Base-by-base conservation (phyloP, 805 yeast genomes). In the Candida nanaspora region DNA sequence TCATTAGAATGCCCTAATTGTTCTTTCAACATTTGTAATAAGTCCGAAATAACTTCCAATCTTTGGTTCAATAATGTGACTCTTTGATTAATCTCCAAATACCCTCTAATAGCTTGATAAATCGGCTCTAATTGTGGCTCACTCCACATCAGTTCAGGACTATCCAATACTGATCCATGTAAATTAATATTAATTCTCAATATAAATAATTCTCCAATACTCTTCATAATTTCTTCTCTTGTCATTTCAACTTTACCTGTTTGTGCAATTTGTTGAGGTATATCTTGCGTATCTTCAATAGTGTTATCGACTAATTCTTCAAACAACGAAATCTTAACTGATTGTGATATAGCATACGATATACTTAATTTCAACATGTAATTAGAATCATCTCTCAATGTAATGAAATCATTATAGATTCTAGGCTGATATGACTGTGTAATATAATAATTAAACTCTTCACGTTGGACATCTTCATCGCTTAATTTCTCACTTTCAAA, bases 81-180 rank as follows among this genome's bases (percentile, higher is more conserved):
- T 37, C 98, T 69, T 63, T 91, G 98, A 57, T 89, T 89, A 51
- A 93, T 93, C 56, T 93, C 98, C 46, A 93, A 63, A 61, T 91
- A 91, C 1, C 97, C 96, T 59, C 98, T 77, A 2, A 95, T 88
- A 0, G 98, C 97, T 61, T 89, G 97, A 63, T 93, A 93, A 40
- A 91, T 88, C 1, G 98, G 98, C 58, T 93, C 98, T 46, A 93
- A 69, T 55, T 89, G 96, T 2, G 98, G 98, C 59, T 93, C 98
- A 0, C 97, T 80, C 98, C 98, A 93, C 96, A 93, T 88, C 43
- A 93, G 76, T 61, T 93, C 98, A 1, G 98, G 98, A 2, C 96
- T 86, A 59, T 93, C 98, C 46, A 93, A 68, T 22, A 93, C 94
- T 0, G 91, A 82, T 0, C 93, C 93, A 64, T 85, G 93, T 41